Evolutionary conservation across 1,139 yeast species (phyloP).

Genomic region (Zygoascus sp.): DNA sequence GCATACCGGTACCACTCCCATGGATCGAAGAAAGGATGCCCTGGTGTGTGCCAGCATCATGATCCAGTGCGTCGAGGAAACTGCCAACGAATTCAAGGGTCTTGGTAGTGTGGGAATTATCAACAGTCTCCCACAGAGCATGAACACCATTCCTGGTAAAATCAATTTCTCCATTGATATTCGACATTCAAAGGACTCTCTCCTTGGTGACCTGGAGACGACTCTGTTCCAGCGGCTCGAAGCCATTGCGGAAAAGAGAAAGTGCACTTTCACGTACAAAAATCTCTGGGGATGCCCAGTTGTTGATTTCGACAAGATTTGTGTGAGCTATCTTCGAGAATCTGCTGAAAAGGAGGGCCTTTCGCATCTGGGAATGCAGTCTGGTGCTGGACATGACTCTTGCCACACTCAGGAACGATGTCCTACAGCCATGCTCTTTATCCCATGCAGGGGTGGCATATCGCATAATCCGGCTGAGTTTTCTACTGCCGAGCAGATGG

Average conservation of each 20-base stretch:
- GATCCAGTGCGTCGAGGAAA: conserved; percentile 52
- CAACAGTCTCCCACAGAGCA: conserved; percentile 53
- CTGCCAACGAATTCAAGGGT: conserved; percentile 51
- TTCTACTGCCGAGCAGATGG: conserved; percentile 59
- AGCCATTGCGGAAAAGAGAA: conserved; percentile 37
- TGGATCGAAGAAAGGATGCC: conserved; percentile 57
- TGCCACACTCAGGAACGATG: conserved; percentile 52
- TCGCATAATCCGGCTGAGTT: conserved; percentile 67
- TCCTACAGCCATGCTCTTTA: conserved; percentile 72
- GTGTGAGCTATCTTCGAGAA: conserved; percentile 48
- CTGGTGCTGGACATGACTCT: conserved; percentile 75
- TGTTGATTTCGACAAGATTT: conserved; percentile 48
- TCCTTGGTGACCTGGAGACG: conserved; percentile 37
- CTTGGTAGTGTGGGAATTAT: conserved; percentile 59
- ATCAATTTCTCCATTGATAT: conserved; percentile 51
- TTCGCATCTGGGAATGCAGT: conserved; percentile 45
- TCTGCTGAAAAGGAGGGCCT: conserved; percentile 52
- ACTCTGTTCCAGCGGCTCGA: conserved; percentile 41
- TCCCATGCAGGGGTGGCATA: conserved; percentile 64
- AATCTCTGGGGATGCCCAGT: conserved; percentile 47
- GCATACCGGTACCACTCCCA: conserved; percentile 75
- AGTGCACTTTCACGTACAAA: conserved; percentile 42
- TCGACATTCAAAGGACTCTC: conserved; percentile 51
- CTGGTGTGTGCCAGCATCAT: conserved; percentile 53
- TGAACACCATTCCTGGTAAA: conserved; percentile 63